phyloP scores from a whole-genome alignment of 108 stramenopile species.

The Pelagomonas calceolata region DNA sequence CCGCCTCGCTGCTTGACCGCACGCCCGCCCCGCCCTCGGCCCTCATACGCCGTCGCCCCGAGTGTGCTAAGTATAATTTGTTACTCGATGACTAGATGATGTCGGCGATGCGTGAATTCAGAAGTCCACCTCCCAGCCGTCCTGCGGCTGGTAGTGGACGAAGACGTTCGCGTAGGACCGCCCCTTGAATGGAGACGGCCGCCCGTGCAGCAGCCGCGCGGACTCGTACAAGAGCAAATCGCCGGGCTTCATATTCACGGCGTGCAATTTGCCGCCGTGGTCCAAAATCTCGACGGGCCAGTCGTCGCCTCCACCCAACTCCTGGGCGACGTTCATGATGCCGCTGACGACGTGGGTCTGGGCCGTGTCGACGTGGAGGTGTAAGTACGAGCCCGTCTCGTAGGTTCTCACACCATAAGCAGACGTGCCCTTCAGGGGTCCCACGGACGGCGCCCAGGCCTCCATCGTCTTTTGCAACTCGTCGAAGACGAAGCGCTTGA shows the following conservation, averaged over 20 bases:
- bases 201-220: slow-evolving; percentile 65
- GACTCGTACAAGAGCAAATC: slow-evolving; percentile 74
- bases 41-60: no score
- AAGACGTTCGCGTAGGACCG: slow-evolving; percentile 58
- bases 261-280: slow-evolving; percentile 33
- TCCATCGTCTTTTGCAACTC: neutral
- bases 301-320: slow-evolving; percentile 53
- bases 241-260: slow-evolving; percentile 51
- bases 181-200: slow-evolving; percentile 55
- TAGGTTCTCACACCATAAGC: slow-evolving; percentile 70
- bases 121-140: neutral
- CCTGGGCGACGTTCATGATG: slow-evolving; percentile 69
- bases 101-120: neutral
- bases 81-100: no score
- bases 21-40: no score
- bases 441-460: slow-evolving; percentile 20
- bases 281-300: slow-evolving; percentile 49
- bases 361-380: slow-evolving; percentile 67
- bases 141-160: slow-evolving; percentile 56
- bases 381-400: slow-evolving; percentile 51
- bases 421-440: slow-evolving; percentile 38
- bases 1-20: no score
- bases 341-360: slow-evolving; percentile 63
- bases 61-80: no score
- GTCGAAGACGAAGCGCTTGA: neutral